Evolutionary conservation across 2,329 filamentous ascomycete genomes (phyloP), one percentile per base, ranked within the genome.

Genomic region (Phyllosticta ampelicida): DNA sequence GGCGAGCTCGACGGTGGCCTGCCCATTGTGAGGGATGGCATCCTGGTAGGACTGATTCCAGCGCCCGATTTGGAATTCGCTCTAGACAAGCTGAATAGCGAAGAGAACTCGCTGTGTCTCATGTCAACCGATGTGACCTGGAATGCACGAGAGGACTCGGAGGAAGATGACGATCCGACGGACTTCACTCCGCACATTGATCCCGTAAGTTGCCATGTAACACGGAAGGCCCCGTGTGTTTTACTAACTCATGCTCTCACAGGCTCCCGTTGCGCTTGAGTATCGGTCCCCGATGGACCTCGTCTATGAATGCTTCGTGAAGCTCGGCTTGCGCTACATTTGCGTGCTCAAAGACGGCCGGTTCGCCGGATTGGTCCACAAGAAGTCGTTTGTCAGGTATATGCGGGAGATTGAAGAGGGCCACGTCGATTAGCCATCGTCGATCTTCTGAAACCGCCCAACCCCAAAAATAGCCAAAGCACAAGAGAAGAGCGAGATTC

Each of bases 331-430:
- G 63, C 80, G 94, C 61, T 97, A 96, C 71, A 86, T 99, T 54
- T 97, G 94, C 69, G 90, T 96, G 4, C 76, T 94, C 23, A 82
- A 82, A 58, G 85, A 96, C 63, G 94, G 94, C 21, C 84, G 83
- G 61, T 99, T 89, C 73, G 88, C 87, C 1, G 94, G 94, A 62
- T 82, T 99, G 78, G 90, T 86, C 54, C 94, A 99, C 73, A 97
- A 97, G 77, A 99, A 99, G 77, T 86, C 85, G 3, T 97, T 99
- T 75, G 92, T 96, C 60, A 91, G 89, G 71, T 96, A 95, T 69
- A 86, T 95, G 73, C 89, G 91, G 64, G 87, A 95, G 67, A 75
- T 91, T 51, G 88, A 94, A 68, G 79, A 86, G 64, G 69, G 63
- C 13, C 57, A 60, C 16, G 36, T n/a, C 36, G 36, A 44, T 6